A percentile compares a stretch with the other conserved stretches of the same genome.
Evolutionary conservation across 352 stramenopile genomes (phyloP).

Genomic region (Aphanomyces stellatus): DNA sequence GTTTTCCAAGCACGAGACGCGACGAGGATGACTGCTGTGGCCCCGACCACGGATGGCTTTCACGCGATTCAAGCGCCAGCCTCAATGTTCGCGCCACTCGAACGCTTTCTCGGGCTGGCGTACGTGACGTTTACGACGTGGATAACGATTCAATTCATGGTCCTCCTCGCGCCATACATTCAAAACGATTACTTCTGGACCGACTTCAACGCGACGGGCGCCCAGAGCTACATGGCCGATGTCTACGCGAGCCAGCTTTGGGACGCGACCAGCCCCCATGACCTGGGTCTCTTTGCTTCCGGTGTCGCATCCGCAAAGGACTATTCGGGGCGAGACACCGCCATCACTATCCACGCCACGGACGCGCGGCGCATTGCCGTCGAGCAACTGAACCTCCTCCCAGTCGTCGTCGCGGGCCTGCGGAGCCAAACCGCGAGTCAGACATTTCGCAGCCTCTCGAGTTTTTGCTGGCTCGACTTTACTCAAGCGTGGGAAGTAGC

Average conservation of each 20-base stretch:
- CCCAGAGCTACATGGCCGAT: background rate
- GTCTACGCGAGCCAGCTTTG: background rate
- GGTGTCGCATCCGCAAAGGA: background rate
- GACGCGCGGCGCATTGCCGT: background rate
- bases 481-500: background rate
- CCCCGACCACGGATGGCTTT: no score
- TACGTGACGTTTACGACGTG: background rate
- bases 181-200: background rate
- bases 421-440: background rate
- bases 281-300: background rate
- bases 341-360: background rate
- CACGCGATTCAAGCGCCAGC: no score
- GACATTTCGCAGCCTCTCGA: background rate
- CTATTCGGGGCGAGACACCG: background rate
- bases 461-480: background rate
- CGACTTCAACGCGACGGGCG: background rate
- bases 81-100: no score
- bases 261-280: background rate
- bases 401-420: background rate
- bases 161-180: background rate
- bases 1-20: no score
- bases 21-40: no score
- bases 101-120: no score
- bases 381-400: background rate
- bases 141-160: background rate